phyloP scores from a whole-genome alignment of 2,329 filamentous ascomycete species.

The Penicillium concentricum region DNA sequence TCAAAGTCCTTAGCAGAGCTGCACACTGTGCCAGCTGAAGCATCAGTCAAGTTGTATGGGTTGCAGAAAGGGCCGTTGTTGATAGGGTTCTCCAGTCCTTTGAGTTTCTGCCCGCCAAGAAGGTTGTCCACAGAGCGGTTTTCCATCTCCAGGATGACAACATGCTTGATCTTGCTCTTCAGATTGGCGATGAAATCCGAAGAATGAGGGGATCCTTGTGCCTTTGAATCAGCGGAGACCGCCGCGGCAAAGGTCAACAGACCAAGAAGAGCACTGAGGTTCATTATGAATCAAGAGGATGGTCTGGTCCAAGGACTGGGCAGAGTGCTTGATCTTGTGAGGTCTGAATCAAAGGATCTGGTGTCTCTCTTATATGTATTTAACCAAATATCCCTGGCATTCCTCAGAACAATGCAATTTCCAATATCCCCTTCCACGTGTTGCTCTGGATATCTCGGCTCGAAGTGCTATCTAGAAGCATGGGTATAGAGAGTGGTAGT shows the following conservation, averaged over 20 bases:
- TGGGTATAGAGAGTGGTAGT: neutral
- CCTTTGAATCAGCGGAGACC: slow-evolving; percentile 14
- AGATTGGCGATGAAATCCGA: slow-evolving; percentile 24
- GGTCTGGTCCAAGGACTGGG: neutral
- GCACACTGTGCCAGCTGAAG: slow-evolving; percentile 31
- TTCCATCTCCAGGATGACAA: slow-evolving; percentile 41
- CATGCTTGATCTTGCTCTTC: slow-evolving; percentile 39
- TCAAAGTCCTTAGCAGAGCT: slow-evolving; percentile 40
- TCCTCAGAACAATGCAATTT: neutral
- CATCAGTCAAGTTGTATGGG: slow-evolving; percentile 38
- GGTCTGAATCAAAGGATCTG: neutral
- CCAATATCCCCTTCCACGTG: slow-evolving; percentile 10
- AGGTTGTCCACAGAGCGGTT: slow-evolving; percentile 49
- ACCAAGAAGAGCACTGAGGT: slow-evolving; percentile 24
- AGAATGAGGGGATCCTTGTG: slow-evolving; percentile 6
- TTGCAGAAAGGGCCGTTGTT: slow-evolving; percentile 47
- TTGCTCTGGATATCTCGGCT: slow-evolving; percentile 1
- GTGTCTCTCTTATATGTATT: neutral
- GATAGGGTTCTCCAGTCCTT: slow-evolving; percentile 44
- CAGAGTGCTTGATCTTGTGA: neutral
- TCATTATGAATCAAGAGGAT: slow-evolving; percentile 13
- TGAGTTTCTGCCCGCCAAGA: slow-evolving; percentile 41
- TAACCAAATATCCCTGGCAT: slow-evolving; percentile 1
- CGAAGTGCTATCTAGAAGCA: neutral
- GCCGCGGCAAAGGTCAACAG: slow-evolving; percentile 26